Conservation (phyloP, 140 eudicot species). For the Oenanthe javanica region DNA sequence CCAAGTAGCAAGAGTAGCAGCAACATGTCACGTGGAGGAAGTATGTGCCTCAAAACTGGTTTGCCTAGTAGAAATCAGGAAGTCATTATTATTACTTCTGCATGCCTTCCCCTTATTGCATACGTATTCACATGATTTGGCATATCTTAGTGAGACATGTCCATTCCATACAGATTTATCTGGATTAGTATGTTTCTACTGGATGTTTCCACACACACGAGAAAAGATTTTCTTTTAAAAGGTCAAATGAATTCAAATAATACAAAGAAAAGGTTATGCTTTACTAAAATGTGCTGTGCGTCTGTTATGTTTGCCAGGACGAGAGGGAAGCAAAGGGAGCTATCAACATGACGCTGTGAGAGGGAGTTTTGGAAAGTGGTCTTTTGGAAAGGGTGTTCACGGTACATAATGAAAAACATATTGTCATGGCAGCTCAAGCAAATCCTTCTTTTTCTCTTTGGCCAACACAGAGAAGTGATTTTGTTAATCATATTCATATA, state of each 20-base stretch:
- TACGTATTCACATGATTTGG: neutral
- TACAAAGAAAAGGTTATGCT: neutral
- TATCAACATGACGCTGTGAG: constrained; percentile 25
- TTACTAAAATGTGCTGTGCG: neutral
- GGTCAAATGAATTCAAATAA: neutral
- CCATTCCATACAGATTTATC: neutral
- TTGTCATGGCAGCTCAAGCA: neutral
- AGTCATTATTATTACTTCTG: neutral
- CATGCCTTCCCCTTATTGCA: neutral
- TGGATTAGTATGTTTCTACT: neutral
- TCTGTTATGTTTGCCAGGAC: constrained; percentile 30
- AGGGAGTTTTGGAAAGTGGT: constrained; percentile 52
- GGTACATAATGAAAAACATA: constrained; percentile 13
- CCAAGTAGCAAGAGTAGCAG: constrained; percentile 34
- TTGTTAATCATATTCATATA: constrained; percentile 5
- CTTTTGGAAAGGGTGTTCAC: constrained; percentile 29
- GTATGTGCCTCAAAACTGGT: constrained; percentile 31
- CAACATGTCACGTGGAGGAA: constrained; percentile 66
- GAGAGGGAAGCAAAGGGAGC: constrained; percentile 55
- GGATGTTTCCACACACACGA: neutral
- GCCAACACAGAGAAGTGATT: constrained; percentile 5
- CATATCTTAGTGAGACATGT: neutral
- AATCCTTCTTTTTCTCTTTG: constrained; percentile 9
- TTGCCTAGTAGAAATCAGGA: neutral
- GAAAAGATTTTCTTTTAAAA: no score